Evolutionary conservation across 176 grass and related monocot species (phyloP), one percentile per base, ranked within the genome.

Genomic region (Musa acuminata): DNA sequence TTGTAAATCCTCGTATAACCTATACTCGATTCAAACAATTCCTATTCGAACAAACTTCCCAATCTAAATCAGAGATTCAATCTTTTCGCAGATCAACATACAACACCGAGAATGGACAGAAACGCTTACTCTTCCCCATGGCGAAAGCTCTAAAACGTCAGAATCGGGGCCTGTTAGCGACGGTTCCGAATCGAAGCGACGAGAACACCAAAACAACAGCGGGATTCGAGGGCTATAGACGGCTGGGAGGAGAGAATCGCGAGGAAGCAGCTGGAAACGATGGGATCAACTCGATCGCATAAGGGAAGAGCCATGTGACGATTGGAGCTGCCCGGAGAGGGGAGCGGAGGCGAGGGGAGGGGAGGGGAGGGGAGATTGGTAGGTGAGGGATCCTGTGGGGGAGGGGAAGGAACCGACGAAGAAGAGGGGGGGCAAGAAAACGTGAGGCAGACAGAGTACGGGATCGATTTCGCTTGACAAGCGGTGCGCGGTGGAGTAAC

Each of bases 231-330:
- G 17, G 29, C 60, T 51, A 50, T n/a, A 48, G 80, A 53, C 9
- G 8, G 63, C 22, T 26, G 48, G 24, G 16, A 64, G 65, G 52
- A 35, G 43, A 48, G 54, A 68, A 73, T 73, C n/a, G 60, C 35
- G 17, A 69, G 62, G 49, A 55, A 63, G 55, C 64, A 52, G 49
- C 10, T 20, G 9, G 68, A 51, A 21, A 50, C 72, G 13, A 67
- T 23, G 75, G 50, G 50, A 52, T 72, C 20, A 20, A 84, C 64
- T 79, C 77, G 82, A 72, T 79, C 64, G 23, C 57, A 84, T 58
- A 67, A 74, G 76, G 57, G 64, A 70, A 79, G 54, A 84, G 69
- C 82, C 82, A 84, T 84, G 71, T 79, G 72, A 62, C 59, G 83
- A 70, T 71, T 53, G 69, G 43, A 19, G 69, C 14, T 49, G 9